Conservation (phyloP, 352 stramenopile genomes). For the Phytophthora cryptogea region DNA sequence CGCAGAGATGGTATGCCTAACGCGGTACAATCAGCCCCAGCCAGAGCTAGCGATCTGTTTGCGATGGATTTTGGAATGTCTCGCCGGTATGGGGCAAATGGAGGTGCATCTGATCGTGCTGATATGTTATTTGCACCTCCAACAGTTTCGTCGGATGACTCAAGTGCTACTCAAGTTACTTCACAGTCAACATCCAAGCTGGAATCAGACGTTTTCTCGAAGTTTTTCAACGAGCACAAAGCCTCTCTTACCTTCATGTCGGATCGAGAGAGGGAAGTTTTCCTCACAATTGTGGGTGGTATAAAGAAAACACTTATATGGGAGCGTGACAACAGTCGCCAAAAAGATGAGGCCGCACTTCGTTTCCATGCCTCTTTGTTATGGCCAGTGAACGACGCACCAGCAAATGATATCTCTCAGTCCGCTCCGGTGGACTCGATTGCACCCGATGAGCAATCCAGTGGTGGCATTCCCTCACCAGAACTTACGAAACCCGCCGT, state of each 20-base stretch:
- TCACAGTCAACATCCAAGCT: constrained; percentile 32
- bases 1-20: constrained; percentile 6
- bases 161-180: background rate
- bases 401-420: constrained; percentile 1
- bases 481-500: background rate
- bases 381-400: constrained; percentile 52
- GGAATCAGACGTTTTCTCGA: constrained; percentile 42
- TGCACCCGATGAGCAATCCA: constrained; percentile 6
- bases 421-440: background rate
- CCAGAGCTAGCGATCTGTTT: constrained; percentile 76
- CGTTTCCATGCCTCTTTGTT: constrained; percentile 74
- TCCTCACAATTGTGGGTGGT: constrained; percentile 54
- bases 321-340: constrained; percentile 53
- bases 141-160: constrained; percentile 9
- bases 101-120: constrained; percentile 42
- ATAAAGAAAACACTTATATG: constrained; percentile 64
- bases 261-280: constrained; percentile 40
- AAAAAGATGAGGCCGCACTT: constrained; percentile 75
- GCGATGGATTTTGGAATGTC: constrained; percentile 57
- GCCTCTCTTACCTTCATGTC: constrained; percentile 58
- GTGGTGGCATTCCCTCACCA: constrained; percentile 1
- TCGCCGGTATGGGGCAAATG: constrained; percentile 30
- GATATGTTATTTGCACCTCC: constrained; percentile 62
- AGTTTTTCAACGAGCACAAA: constrained; percentile 68
- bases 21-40: constrained; percentile 27